Evolutionary conservation across 176 grass and related monocot genomes (phyloP).

Genomic region (Carex pumila): DNA sequence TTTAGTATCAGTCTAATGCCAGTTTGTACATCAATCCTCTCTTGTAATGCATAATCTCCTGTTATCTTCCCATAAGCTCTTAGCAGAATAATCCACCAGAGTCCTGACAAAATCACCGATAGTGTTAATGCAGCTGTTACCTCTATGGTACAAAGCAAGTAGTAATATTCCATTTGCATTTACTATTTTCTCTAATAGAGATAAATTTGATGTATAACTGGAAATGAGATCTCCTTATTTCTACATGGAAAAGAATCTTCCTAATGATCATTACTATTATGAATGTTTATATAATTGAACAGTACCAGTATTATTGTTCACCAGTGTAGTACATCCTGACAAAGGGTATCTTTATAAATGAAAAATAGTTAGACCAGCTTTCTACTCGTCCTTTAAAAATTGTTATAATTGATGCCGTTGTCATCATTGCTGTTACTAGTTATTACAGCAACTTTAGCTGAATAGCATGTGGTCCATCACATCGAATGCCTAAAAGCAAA

Average conservation of each 20-base stretch:
- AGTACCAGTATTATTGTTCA: neutral
- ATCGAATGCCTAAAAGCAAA: neutral
- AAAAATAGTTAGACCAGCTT: neutral
- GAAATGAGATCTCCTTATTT: neutral
- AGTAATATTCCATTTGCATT: neutral
- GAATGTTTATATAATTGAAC: neutral
- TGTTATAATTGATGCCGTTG: neutral
- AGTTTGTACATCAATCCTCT: slow-evolving; percentile 93
- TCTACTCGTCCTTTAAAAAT: neutral
- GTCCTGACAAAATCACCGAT: slow-evolving; percentile 39
- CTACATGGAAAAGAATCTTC: neutral
- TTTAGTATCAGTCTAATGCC: slow-evolving; percentile 83
- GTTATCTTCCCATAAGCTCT: slow-evolving; percentile 95
- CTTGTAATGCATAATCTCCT: slow-evolving; percentile 80
- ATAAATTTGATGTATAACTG: neutral
- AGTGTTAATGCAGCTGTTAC: neutral
- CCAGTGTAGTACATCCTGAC: neutral
- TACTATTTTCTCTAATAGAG: neutral
- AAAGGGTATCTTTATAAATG: neutral
- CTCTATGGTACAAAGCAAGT: neutral
- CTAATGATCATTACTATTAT: neutral
- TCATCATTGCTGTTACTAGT: neutral
- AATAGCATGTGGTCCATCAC: neutral
- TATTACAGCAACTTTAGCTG: neutral
- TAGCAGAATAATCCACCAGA: slow-evolving; percentile 97